Evolutionary conservation across 306 rosid genomes (phyloP).

Genomic region (Rubus idaeus): DNA sequence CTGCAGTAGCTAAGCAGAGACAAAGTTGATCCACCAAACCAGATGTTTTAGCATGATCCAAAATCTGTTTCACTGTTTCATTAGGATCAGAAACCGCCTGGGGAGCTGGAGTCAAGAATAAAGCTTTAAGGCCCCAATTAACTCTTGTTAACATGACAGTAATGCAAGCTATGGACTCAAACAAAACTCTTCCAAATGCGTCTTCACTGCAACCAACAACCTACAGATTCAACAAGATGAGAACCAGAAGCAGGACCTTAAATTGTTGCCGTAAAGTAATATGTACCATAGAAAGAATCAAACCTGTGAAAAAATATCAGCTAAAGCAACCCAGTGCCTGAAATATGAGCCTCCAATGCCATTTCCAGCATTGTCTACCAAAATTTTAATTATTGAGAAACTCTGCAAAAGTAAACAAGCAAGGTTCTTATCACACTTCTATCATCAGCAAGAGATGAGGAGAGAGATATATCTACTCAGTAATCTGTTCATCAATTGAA

Average conservation of each 20-base stretch:
- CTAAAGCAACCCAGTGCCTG: conserved; percentile 72
- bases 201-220: conserved; percentile 64
- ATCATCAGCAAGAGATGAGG: neutral
- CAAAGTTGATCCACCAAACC: conserved; percentile 81
- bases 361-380: conserved; percentile 62
- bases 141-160: conserved; percentile 69
- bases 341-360: conserved; percentile 51
- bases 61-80: conserved; percentile 52
- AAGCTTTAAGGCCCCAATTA: conserved; percentile 53
- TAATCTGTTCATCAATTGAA: neutral
- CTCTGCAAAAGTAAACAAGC: conserved; percentile 51
- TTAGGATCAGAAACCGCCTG: conserved; percentile 34
- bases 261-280: neutral
- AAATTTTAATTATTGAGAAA: conserved; percentile 67
- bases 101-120: conserved; percentile 47
- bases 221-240: conserved; percentile 49
- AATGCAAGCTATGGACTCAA: conserved; percentile 76
- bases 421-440: conserved; percentile 22
- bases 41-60: conserved; percentile 82
- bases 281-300: conserved; percentile 29
- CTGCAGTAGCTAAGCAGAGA: conserved; percentile 71
- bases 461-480: neutral
- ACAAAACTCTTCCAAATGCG: conserved; percentile 68
- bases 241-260: conserved; percentile 28
- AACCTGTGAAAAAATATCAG: conserved; percentile 82